A percentile compares a stretch with the other conserved stretches of the same genome.
phyloP scores from a whole-genome alignment of 345 rosid genomes.

The Durio zibethinus region DNA sequence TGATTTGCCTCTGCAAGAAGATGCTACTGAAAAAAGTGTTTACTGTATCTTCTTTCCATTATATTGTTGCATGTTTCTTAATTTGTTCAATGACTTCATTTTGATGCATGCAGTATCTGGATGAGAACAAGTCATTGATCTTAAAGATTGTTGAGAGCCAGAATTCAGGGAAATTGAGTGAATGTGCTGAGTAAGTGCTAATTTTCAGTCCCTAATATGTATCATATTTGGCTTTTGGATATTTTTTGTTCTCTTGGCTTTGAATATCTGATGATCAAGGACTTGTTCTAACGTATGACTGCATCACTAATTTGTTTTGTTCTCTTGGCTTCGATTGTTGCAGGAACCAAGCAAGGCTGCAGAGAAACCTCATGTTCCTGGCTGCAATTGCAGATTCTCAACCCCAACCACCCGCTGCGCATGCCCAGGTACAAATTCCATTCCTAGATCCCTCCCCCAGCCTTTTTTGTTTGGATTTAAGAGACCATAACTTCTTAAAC shows the following conservation, averaged over 20 bases:
- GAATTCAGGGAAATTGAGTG: conserved; percentile 85
- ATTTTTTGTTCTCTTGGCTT: not conserved
- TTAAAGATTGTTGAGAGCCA: conserved; percentile 99
- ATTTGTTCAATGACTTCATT: conserved; percentile 1
- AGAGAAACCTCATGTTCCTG: conserved; percentile 93
- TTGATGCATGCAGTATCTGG: conserved; percentile 71
- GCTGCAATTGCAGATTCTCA: conserved; percentile 99
- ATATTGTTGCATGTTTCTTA: not conserved
- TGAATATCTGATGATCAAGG: not conserved
- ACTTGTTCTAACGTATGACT: not conserved
- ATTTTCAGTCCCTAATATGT: not conserved
- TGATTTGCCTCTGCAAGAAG: not conserved
- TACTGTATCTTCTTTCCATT: not conserved
- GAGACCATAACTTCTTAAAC: not conserved
- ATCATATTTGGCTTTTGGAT: no score
- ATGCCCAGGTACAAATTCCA: conserved; percentile 61
- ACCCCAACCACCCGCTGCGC: conserved; percentile 81
- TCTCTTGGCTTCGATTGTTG: conserved; percentile 17
- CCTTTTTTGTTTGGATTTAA: not conserved
- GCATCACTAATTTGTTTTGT: not conserved
- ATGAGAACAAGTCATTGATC: conserved; percentile 99
- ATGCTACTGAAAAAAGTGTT: not conserved
- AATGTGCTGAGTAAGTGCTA: conserved; percentile 90
- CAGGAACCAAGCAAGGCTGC: conserved; percentile 97
- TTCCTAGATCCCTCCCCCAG: not conserved